These are phyloP conservation scores for Apiospora malaysiana DNA, from an alignment of 2,329 filamentous ascomycete genomes.

Conservation along the genomic window DNA sequence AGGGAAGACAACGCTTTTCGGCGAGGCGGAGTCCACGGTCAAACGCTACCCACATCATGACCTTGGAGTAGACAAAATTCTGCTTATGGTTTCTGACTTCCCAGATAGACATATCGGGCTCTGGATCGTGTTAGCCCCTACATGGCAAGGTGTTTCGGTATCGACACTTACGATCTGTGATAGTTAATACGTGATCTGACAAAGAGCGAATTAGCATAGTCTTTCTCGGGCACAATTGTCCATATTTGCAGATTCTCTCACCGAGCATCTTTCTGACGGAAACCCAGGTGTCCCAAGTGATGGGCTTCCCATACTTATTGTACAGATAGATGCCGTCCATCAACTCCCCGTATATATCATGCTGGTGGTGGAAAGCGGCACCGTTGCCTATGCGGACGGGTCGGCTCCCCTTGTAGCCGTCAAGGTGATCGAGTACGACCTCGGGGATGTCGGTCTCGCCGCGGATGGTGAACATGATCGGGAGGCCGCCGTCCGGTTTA, in stretches of 20 bases:
- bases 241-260: conserved; percentile 32
- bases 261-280: conserved; percentile 70
- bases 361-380: conserved; percentile 76
- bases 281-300: conserved; percentile 79
- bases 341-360: conserved; percentile 76
- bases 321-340: conserved; percentile 80
- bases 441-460: conserved; percentile 79
- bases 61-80: conserved; percentile 81
- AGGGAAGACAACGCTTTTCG: conserved; percentile 78
- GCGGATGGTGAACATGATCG: conserved; percentile 83
- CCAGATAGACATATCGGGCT: conserved; percentile 84
- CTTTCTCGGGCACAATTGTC: not conserved
- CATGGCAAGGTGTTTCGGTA: no score
- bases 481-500: conserved; percentile 65
- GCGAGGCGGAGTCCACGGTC: conserved; percentile 76
- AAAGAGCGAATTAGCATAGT: conserved; percentile 27
- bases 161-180: conserved; percentile 58
- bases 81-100: conserved; percentile 78
- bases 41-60: conserved; percentile 84
- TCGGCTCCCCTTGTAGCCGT: conserved; percentile 72
- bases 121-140: conserved; percentile 34
- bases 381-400: conserved; percentile 81
- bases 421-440: conserved; percentile 69
- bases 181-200: conserved; percentile 70
- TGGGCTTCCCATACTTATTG: conserved; percentile 80